Base-by-base conservation (phyloP, 2,329 filamentous ascomycete species). In the Diaporthe citri region DNA sequence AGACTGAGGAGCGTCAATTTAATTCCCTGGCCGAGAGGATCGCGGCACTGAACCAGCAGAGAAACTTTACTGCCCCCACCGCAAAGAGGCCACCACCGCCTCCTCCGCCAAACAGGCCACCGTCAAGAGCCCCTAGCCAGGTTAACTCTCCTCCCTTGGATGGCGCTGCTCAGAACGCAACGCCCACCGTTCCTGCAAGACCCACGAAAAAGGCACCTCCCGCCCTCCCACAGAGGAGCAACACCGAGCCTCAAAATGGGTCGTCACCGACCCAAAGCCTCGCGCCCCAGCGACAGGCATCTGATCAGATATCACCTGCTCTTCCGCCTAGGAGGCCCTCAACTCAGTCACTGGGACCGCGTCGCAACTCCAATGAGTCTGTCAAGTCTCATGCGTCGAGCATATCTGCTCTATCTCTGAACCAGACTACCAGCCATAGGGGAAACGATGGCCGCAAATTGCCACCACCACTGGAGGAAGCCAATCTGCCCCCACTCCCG, bases 21-120 rank as follows among this genome's bases (percentile, higher is more conserved):
- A 91, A 85, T 75, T 88, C 88, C 10, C 86, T 93, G 36, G 87
- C 89, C 6, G 90, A 92, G 82, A 87, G 91, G 71, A 93, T 93
- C 77, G 90, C 91, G 13, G 91, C 91, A 41, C 86, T 93, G 77
- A 92, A 92, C 78, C 84, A 85, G 79, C 88, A 92, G 81, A 90
- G 90, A 82, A 90, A 89, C 84, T 90, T 92, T 84, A 84, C 84
- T 74, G 79, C 83, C 20, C 83, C 84, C 31, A 78, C 79, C 22
- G 78, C 79, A 34, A 86, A 85, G 79, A 82, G 83, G 72, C 82
- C 86, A 34, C 84, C 86, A 36, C 88, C 87, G 4, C 86, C 88
- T 76, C 86, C 85, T 20, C 88, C 87, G 60, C 85, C 87, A 17
- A 84, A 81, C 56, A 85, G 85, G 71, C 85, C 86, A 73, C 76